These are phyloP conservation scores for Monilinia vaccinii-corymbosi DNA, from an alignment of 2,329 filamentous ascomycete genomes.

Conservation along the genomic window DNA sequence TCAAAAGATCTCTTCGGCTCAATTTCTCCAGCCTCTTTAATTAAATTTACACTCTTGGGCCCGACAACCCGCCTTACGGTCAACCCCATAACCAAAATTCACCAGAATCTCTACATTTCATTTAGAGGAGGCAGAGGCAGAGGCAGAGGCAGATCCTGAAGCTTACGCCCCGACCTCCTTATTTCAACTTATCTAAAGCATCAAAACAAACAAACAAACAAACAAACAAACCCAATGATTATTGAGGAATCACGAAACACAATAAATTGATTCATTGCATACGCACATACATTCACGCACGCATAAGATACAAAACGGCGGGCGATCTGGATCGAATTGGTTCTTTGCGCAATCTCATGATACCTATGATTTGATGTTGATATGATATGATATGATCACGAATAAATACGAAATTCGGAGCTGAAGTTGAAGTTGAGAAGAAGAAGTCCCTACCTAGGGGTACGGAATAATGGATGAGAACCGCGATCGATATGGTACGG, in stretches of 20 bases:
- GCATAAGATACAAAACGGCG: neutral
- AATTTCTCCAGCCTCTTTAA: constrained; percentile 10
- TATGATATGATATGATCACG: constrained; percentile 8
- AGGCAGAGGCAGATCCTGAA: neutral
- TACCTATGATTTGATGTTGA: neutral
- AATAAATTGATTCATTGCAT: neutral
- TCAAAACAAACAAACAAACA: neutral
- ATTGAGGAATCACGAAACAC: neutral
- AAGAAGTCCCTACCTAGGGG: constrained; percentile 7
- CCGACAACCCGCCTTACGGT: neutral
- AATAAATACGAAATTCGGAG: constrained; percentile 1
- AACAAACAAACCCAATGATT: neutral
- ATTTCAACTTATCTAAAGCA: neutral
- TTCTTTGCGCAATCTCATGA: neutral
- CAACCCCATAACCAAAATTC: neutral
- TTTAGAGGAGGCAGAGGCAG: constrained; percentile 2
- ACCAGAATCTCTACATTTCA: constrained; percentile 5
- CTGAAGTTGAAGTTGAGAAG: constrained; percentile 10
- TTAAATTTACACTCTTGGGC: constrained; percentile 5
- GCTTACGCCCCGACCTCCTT: neutral
- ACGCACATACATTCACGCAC: neutral
- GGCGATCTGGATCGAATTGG: neutral
- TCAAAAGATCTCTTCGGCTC: neutral
- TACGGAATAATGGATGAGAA: constrained; percentile 9
- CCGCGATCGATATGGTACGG: constrained; percentile 5